phyloP scores from a whole-genome alignment of 306 rosid species.

The Prunus padus region DNA sequence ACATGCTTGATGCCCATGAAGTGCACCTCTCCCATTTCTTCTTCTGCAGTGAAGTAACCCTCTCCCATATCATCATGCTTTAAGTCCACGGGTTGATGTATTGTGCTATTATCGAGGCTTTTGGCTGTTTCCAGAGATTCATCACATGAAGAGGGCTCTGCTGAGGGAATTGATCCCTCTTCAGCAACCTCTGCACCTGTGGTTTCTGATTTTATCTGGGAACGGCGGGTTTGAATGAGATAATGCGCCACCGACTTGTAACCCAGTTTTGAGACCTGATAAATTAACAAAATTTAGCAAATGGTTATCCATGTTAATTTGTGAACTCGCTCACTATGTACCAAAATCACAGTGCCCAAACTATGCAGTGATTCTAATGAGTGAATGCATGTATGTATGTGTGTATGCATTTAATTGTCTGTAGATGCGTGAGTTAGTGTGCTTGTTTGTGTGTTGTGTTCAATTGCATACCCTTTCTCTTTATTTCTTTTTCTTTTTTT shows the following conservation, averaged over 20 bases:
- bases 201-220: slow-evolving; percentile 12
- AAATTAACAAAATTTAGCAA: neutral
- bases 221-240: slow-evolving; percentile 41
- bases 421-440: neutral
- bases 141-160: neutral
- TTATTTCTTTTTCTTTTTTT: too few species aligned
- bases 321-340: neutral
- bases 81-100: too few species aligned
- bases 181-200: slow-evolving; percentile 11
- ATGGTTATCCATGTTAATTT: neutral
- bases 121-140: neutral
- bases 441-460: neutral
- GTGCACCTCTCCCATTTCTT: too few species aligned
- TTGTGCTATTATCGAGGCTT: neutral
- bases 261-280: slow-evolving; percentile 38
- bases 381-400: too few species aligned
- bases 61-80: too few species aligned
- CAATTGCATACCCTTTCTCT: neutral
- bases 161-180: slow-evolving; percentile 10
- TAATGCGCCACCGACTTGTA: slow-evolving; percentile 56
- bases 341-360: neutral
- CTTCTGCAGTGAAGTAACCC: too few species aligned
- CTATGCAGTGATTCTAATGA: neutral
- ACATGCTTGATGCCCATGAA: neutral
- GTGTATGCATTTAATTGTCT: neutral